Percentiles rank a stretch among this genome's conserved stretches.
Conservation (phyloP, 2,329 filamentous ascomycete genomes). For the Grosmannia penicillata region DNA sequence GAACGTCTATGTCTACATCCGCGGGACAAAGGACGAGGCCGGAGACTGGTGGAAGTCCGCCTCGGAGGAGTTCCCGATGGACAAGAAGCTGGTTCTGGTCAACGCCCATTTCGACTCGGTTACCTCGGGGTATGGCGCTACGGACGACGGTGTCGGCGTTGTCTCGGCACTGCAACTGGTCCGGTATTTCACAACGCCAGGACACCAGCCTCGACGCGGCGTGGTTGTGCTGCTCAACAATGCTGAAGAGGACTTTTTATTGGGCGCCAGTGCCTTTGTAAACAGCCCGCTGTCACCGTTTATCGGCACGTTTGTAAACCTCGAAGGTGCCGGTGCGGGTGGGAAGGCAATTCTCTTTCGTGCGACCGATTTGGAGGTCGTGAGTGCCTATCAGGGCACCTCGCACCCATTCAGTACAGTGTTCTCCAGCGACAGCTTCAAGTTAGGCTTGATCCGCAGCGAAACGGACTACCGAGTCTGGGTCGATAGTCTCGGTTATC, state of each 20-base stretch:
- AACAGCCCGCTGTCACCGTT: constrained; percentile 69
- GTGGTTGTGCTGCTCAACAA: constrained; percentile 86
- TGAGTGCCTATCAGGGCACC: constrained; percentile 56
- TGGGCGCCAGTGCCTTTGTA: constrained; percentile 74
- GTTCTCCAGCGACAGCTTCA: constrained; percentile 71
- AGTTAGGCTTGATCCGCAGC: constrained; percentile 61
- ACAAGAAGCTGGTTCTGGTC: constrained; percentile 67
- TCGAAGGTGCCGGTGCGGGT: constrained; percentile 88
- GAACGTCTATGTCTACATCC: constrained; percentile 85
- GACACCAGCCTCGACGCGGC: constrained; percentile 61
- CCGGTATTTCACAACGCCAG: constrained; percentile 64
- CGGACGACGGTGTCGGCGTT: constrained; percentile 84
- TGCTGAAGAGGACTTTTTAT: constrained; percentile 83
- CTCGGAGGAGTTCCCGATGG: constrained; percentile 21
- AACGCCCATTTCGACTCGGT: constrained; percentile 92
- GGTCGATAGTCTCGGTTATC: constrained; percentile 59
- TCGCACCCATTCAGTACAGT: constrained; percentile 73
- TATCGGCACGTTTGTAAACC: constrained; percentile 78
- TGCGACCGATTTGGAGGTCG: constrained; percentile 75
- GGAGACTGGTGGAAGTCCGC: constrained; percentile 53
- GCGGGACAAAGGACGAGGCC: constrained; percentile 59
- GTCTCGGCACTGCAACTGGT: constrained; percentile 76
- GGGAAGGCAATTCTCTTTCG: constrained; percentile 79
- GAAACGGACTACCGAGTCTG: constrained; percentile 86
- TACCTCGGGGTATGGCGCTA: constrained; percentile 81